Evolutionary conservation across 257 asterid genomes (phyloP), one percentile per base, ranked within the genome.

Genomic region (Solanum medicagineum): DNA sequence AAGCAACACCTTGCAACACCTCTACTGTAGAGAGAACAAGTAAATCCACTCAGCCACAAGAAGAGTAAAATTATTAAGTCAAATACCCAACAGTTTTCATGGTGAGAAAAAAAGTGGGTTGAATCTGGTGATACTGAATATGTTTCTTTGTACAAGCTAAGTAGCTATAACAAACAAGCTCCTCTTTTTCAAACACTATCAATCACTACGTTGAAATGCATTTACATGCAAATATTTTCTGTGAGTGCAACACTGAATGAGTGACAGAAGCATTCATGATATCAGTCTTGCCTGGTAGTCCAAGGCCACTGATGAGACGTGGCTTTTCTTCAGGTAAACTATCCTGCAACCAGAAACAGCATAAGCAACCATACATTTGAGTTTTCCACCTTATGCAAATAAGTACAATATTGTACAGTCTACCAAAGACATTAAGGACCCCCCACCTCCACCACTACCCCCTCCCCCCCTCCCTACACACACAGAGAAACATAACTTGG

Each of bases 1-100:
- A 95, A 84, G 98, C 96, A 85, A 95, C 96, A 83, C 99, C 98
- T 91, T 95, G 98, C 91, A 96, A 89, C 69, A 96, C 92, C 93
- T 96, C 99, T 88, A 94, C 99, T 96, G 93, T 94, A 87, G 75
- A 81, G 88, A 86, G 74, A 82, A 84, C 66, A 83, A 85, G 54
- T 26, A 24, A 49, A 40, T 59, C 44, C 24, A 2, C 22, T 84
- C 81, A 62, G 19, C 47, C 70, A 71, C 69, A 63, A 75, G 36
- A 75, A 75, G 10, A 49, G 8, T 51, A 24, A 22, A 8, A 51
- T 75, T 49, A 14, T 75, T 51, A 51, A 51, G 5, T 51, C 42
- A 77, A 51, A 49, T 51, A 77, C 5, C 42, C 44, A 75, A 77
- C 60, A 51, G 62, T 75, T 75, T 51, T 75, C 63, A 75, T 16